phyloP scores from a whole-genome alignment of 2,329 filamentous ascomycete species.

The Emydomyces testavorans region DNA sequence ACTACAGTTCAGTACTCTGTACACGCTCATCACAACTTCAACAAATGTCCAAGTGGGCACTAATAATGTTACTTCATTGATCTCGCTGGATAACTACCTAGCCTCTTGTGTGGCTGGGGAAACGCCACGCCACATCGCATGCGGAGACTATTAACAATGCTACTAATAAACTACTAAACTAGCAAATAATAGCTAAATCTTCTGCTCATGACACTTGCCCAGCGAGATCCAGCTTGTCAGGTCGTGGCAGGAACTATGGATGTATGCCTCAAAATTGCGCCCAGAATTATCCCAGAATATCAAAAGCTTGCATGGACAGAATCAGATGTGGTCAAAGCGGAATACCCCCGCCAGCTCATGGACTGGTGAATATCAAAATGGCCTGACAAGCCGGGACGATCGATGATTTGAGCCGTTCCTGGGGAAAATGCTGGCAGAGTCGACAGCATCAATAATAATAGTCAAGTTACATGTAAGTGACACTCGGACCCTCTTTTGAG shows the following conservation, averaged over 20 bases:
- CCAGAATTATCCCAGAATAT: neutral
- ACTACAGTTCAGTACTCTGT: too few species aligned
- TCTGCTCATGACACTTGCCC: too few species aligned
- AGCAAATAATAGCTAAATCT: too few species aligned
- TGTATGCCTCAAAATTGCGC: constrained; percentile 8
- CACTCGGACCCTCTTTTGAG: constrained; percentile 8
- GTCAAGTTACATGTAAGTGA: neutral
- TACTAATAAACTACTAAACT: too few species aligned
- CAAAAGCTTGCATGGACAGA: neutral
- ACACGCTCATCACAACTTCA: neutral
- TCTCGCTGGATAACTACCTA: neutral
- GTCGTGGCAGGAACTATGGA: too few species aligned
- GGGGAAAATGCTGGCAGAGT: neutral
- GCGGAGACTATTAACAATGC: neutral
- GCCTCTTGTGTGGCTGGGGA: neutral
- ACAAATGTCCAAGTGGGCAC: neutral
- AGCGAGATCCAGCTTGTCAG: too few species aligned
- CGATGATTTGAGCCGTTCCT: constrained; percentile 1
- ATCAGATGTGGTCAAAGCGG: neutral
- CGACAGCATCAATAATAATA: neutral
- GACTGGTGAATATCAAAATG: constrained; percentile 8
- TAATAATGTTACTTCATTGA: neutral
- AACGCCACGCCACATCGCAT: neutral
- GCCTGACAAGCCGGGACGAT: constrained; percentile 2
- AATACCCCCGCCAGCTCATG: constrained; percentile 1